Evolutionary conservation across 345 rosid genomes (phyloP).

Genomic region (Salix purpurea): DNA sequence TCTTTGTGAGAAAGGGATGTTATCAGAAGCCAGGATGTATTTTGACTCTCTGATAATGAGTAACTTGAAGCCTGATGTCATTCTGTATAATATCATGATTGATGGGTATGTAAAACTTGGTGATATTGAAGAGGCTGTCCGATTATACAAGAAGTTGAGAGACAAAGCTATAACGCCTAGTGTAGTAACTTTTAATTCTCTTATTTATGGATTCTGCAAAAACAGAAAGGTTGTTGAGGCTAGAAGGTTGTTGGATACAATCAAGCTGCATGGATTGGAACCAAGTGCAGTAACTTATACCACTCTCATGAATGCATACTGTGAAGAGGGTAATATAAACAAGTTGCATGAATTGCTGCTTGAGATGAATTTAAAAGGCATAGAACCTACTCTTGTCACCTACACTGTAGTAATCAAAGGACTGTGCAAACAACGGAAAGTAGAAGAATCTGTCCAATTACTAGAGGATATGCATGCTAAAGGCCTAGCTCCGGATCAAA

Average conservation of each 20-base stretch:
- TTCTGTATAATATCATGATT: constrained; percentile 64
- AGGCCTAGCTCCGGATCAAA: constrained; percentile 56
- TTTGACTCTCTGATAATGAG: constrained; percentile 44
- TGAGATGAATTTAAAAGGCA: constrained; percentile 46
- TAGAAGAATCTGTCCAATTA: constrained; percentile 38
- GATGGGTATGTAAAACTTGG: constrained; percentile 60
- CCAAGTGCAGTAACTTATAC: constrained; percentile 64
- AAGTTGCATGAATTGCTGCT: constrained; percentile 36
- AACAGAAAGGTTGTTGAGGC: constrained; percentile 38
- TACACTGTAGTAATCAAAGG: constrained; percentile 63
- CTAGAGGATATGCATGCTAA: constrained; percentile 45
- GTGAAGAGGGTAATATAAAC: constrained; percentile 40
- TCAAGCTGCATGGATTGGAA: constrained; percentile 41
- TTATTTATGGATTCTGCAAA: constrained; percentile 59
- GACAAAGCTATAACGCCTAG: constrained; percentile 51
- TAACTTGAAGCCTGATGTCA: constrained; percentile 34
- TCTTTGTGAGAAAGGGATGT: constrained; percentile 49
- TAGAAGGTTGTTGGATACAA: constrained; percentile 38
- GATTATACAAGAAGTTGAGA: constrained; percentile 33
- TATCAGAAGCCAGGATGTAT: constrained; percentile 49
- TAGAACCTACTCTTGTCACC: constrained; percentile 50
- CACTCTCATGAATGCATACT: constrained; percentile 65
- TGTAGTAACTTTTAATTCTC: constrained; percentile 60
- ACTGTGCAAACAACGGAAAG: constrained; percentile 46
- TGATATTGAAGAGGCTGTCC: constrained; percentile 45